Evolutionary conservation across 2,329 filamentous ascomycete species (phyloP), one percentile per base, ranked within the genome.

Genomic region (Epichloe scottii): DNA sequence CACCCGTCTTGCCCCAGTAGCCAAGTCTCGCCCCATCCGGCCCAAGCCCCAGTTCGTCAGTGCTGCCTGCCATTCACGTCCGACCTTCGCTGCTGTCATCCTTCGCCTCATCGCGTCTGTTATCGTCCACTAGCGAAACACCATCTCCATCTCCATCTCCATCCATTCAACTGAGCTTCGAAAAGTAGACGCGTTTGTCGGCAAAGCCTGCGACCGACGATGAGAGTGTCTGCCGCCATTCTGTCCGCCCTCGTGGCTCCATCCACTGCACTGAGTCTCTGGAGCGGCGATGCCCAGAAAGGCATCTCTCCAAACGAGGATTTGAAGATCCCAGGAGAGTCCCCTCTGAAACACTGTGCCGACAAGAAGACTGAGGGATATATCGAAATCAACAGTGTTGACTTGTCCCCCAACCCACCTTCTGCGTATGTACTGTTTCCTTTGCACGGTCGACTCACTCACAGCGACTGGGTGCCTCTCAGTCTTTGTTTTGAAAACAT

Each of bases 401-500:
- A 96, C 61, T 70, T 98, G 52, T 64, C 68, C 37, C 93, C 93
- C 14, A 97, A 96, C 68, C 93, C 91, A 54, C 93, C 93, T 37
- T 65, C 79, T 64, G 76, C 89, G 91, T 97, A 81, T 47, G 58
- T 48, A 5, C 46, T 14, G 35, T 40, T 19, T 14, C 14, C 37
- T 10, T 17, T 23, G 14, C 15, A 19, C 23, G 4, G 10, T 23
- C 44, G 5, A 26, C 44, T n/a, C 17, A 17, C 26, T 11, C 26
- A 30, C 26, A 30, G 26, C 26, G 26, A 30, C 1, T 39, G 19
- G 33, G 12, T 34, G 23, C n/a, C 10, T 37, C 7, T 14, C 30
- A 23, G 12, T 35, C 10, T 2, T 12, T 30, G 10, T 39, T 39
- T 30, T 38, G 15, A 19, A 14, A 11, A 50, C 23, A 30, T 10